phyloP scores from a whole-genome alignment of 257 asterid genomes.

The Gentiana macrophylla region DNA sequence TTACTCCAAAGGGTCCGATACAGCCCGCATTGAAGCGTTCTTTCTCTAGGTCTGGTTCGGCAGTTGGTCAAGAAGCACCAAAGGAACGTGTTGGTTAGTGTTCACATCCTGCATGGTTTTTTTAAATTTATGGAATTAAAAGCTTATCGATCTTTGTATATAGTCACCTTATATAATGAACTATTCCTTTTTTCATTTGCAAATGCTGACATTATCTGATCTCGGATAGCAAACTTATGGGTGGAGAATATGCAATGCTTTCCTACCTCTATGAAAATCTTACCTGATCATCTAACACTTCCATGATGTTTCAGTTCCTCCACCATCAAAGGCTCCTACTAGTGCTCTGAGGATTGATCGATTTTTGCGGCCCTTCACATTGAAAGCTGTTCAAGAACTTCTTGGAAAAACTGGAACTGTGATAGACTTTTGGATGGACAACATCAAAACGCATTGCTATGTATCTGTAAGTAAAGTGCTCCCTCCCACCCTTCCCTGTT shows the following conservation, averaged over 20 bases:
- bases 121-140: background rate
- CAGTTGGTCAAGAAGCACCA: slow-evolving; percentile 35
- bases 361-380: slow-evolving; percentile 82
- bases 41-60: slow-evolving; percentile 30
- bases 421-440: slow-evolving; percentile 83
- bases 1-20: slow-evolving; percentile 34
- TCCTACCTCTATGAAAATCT: slow-evolving; percentile 5
- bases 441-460: slow-evolving; percentile 85
- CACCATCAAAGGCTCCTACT: slow-evolving; percentile 50
- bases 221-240: too few relatives aligned
- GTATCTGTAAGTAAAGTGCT: slow-evolving; percentile 47
- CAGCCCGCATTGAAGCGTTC: slow-evolving; percentile 36
- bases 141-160: background rate
- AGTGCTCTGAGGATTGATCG: slow-evolving; percentile 70
- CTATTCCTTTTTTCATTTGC: too few relatives aligned
- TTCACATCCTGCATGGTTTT: background rate
- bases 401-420: slow-evolving; percentile 67
- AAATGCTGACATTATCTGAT: too few relatives aligned
- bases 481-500: slow-evolving; percentile 6
- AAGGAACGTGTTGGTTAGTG: slow-evolving; percentile 71
- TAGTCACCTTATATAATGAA: slow-evolving; percentile 1
- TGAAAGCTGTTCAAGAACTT: slow-evolving; percentile 79
- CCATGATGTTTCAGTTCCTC: slow-evolving; percentile 48
- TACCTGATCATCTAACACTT: slow-evolving; percentile 1
- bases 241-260: background rate